Base-by-base conservation (phyloP, 768 basidiomycete genomes). In the Lentinula raphanica region DNA sequence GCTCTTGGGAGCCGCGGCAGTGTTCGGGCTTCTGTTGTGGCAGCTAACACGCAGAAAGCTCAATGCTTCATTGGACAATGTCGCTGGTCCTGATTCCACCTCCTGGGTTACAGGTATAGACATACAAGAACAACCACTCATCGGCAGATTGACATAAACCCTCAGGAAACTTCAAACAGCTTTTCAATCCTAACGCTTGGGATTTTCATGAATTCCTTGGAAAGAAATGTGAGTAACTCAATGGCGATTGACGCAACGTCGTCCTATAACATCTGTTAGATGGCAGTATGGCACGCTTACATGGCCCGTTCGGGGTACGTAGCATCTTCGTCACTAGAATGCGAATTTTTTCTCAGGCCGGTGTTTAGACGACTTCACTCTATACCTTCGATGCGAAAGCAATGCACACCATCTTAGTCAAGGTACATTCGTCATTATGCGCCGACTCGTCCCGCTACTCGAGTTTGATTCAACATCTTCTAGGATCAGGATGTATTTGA, bases 341-440 rank as follows among this genome's bases (percentile, higher is more conserved):
- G n/a, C 27, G 25, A 2, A 19, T n/a, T 3, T 11, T 45, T 2
- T 38, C 29, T n/a, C n/a, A n/a, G n/a, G n/a, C n/a, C n/a, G n/a
- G n/a, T n/a, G n/a, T n/a, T n/a, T n/a, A 57, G 56, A 25, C 17
- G 12, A 49, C 25, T 23, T 23, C 35, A n/a, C 56, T 57, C n/a
- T 57, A 57, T 19, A 49, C 35, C 19, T 57, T 35, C 27, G 56
- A 57, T 28, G 25, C 56, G 13, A 48, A 49, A 39, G 56, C 46
- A 2, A 32, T 57, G 29, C 56, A 57, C 5, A 57, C 46, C 25
- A 23, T 57, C 17, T 23, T 57, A 15, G 46, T 57, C 28, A 57
- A 49, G 32, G 56, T 45, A 38, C n/a, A n/a, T n/a, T n/a, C n/a
- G n/a, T n/a, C 21, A 27, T 12, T 23, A 13, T 6, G 32, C 19